Evolutionary conservation across 345 rosid species (phyloP), one percentile per base, ranked within the genome.

Genomic region (Melaleuca quinquenervia): DNA sequence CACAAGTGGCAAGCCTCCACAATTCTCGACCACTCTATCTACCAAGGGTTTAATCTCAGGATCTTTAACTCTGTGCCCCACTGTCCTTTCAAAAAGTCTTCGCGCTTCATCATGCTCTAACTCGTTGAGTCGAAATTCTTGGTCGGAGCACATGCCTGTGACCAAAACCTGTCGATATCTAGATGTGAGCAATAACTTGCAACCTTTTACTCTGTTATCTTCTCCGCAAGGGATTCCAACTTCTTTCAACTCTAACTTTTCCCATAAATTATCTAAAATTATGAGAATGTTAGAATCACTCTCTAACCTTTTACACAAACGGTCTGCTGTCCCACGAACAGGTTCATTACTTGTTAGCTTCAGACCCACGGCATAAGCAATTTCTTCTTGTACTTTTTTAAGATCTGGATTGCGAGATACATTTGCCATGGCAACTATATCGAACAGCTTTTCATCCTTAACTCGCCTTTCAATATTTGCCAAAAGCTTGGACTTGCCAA

Each of bases 241-340:
- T 0, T 51, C 70, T 20, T 87, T 78, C 48, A 88, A 32, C 10
- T 90, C 70, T 16, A 90, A 44, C 26, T 32, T 52, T 8, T 80
- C 41, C 90, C 90, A 87, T 8, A 91, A 52, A 52, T 89, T 75
- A 55, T 91, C 92, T 26, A 91, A 64, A 56, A 91, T 85, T 13
- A 91, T 51, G 16, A 51, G 52, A 14, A 51, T 51, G 3, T 20
- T 1, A 53, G 24, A 16, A 51, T 20, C 24, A 53, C 2, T 7
- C 56, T 53, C 24, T 2, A 53, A 53, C 53, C 87, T 51, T 6
- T 7, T 12, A 2, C 74, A 2, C 24, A 53, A 53, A 53, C 56
- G 56, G 2, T 53, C 4, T 6, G 56, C 56, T 53, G 24, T 20
- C 56, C 24, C 56, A 20, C 1, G 10, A 53, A 3, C 3, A 20